A percentile compares a stretch with the other conserved stretches of the same genome.
Conservation (phyloP, 169 alveolate genomes). For the Plasmodium sp. region DNA sequence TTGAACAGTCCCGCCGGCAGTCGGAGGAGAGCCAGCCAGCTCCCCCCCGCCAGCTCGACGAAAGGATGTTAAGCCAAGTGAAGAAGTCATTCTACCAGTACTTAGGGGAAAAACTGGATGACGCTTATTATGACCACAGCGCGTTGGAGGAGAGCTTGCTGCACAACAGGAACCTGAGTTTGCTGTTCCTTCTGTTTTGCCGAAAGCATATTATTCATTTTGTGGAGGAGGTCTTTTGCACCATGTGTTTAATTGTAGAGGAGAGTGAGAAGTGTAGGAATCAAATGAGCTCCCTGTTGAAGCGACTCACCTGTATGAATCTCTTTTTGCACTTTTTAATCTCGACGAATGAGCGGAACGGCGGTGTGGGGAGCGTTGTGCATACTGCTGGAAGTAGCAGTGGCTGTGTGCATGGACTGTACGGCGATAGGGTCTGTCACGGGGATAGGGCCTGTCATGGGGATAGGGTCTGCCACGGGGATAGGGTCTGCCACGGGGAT, state of each 20-base stretch:
- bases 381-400: neutral
- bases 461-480: neutral
- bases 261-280: neutral
- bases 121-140: neutral
- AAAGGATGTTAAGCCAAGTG: neutral
- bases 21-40: neutral
- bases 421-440: neutral
- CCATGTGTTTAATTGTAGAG: neutral
- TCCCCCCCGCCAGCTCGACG: neutral
- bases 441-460: neutral
- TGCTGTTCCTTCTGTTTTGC: slow-evolving; percentile 22
- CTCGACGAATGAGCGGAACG: slow-evolving; percentile 9
- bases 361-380: neutral
- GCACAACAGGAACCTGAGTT: neutral
- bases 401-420: neutral
- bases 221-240: slow-evolving; percentile 15
- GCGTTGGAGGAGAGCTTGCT: slow-evolving; percentile 31
- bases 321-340: neutral
- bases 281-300: neutral
- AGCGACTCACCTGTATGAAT: slow-evolving; percentile 33
- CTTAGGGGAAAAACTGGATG: slow-evolving; percentile 7
- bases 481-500: neutral
- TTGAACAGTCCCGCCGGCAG: neutral
- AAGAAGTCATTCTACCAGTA: slow-evolving; percentile 20
- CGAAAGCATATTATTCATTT: slow-evolving; percentile 25